Conservation (phyloP, 768 basidiomycete species). For the Hericium rajendrae region DNA sequence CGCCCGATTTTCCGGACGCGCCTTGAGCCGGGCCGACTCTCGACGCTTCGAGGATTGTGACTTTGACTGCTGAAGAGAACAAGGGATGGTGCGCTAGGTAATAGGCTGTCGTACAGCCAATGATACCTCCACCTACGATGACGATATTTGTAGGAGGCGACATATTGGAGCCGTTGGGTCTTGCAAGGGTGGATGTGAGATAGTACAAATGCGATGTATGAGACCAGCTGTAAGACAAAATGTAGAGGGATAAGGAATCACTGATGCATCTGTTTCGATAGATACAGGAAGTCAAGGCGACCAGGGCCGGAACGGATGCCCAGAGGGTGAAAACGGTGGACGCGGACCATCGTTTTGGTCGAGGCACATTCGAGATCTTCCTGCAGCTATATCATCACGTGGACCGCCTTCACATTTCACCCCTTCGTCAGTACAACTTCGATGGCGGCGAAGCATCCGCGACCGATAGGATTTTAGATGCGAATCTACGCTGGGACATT, state of each 20-base stretch:
- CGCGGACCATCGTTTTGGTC: too few species aligned
- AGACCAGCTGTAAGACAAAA: neutral
- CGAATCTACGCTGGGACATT: too few species aligned
- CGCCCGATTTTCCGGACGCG: conserved; percentile 78
- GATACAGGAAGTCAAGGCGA: neutral
- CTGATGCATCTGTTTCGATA: neutral
- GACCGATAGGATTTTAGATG: too few species aligned
- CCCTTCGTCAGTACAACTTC: too few species aligned
- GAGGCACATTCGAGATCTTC: too few species aligned
- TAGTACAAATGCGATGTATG: neutral
- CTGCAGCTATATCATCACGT: too few species aligned
- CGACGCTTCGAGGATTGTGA: conserved; percentile 70
- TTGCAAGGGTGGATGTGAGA: neutral
- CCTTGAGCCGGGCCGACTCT: conserved; percentile 60
- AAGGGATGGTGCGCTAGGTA: conserved; percentile 56
- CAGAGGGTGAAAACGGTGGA: too few species aligned
- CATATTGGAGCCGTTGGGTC: neutral
- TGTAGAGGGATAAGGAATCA: neutral
- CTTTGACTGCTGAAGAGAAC: conserved; percentile 27
- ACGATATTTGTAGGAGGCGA: conserved; percentile 35
- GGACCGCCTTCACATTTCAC: too few species aligned
- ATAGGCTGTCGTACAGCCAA: conserved; percentile 78
- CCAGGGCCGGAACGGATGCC: neutral
- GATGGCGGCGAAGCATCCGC: too few species aligned
- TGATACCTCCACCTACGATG: conserved; percentile 80